phyloP scores from a whole-genome alignment of 2,329 filamentous ascomycete genomes.

The Raffaelea ambrosiae region DNA sequence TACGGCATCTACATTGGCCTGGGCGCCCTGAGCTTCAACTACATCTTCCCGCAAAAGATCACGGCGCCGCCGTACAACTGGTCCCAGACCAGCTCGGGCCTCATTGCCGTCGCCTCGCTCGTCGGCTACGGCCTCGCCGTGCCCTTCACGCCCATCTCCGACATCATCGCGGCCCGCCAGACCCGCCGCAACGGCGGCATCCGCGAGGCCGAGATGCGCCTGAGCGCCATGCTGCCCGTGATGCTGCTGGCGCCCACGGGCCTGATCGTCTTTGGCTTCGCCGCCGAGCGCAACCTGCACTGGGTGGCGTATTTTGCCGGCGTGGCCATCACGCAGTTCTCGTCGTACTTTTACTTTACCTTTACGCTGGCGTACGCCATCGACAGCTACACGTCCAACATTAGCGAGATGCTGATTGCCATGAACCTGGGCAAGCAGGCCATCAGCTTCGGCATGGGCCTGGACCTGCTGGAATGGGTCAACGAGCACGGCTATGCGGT shows the following conservation, averaged over 20 bases:
- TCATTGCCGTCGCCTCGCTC: slow-evolving; percentile 32
- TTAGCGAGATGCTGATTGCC: slow-evolving; percentile 54
- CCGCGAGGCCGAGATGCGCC: slow-evolving; percentile 40
- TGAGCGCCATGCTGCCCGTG: slow-evolving; percentile 28
- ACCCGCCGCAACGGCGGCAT: slow-evolving; percentile 34
- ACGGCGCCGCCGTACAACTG: slow-evolving; percentile 35
- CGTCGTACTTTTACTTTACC: slow-evolving; percentile 45
- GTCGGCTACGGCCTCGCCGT: slow-evolving; percentile 29
- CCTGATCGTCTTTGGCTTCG: slow-evolving; percentile 31
- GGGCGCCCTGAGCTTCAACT: slow-evolving; percentile 40
- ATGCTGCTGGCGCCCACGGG: slow-evolving; percentile 31
- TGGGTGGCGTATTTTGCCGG: slow-evolving; percentile 41
- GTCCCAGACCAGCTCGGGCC: slow-evolving; percentile 32
- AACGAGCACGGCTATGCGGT: slow-evolving; percentile 36
- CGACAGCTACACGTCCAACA: slow-evolving; percentile 48
- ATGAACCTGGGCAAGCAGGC: slow-evolving; percentile 51
- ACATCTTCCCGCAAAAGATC: slow-evolving; percentile 39
- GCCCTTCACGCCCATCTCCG: slow-evolving; percentile 33
- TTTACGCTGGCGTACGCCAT: slow-evolving; percentile 54
- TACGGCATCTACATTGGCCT: slow-evolving; percentile 39
- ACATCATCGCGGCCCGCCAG: slow-evolving; percentile 32
- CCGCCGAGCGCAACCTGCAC: slow-evolving; percentile 29
- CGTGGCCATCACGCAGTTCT: slow-evolving; percentile 38
- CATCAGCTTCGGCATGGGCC: slow-evolving; percentile 43
- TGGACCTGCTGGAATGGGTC: slow-evolving; percentile 43